Evolutionary conservation across 2,329 filamentous ascomycete genomes (phyloP).

Genomic region (Pestalotiopsis sp.): DNA sequence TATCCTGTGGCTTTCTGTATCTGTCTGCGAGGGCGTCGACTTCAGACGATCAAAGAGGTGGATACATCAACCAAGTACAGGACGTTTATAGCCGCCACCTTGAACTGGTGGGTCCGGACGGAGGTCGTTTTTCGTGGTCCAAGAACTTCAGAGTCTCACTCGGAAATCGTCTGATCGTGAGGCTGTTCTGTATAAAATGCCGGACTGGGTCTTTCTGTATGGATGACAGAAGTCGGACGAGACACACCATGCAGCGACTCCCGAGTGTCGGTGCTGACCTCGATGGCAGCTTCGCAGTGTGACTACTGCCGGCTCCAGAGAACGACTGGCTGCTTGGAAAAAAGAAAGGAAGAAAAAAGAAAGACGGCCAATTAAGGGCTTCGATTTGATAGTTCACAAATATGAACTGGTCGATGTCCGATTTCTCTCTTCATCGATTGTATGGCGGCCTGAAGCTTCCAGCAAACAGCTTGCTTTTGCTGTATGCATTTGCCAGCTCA

Average conservation of each 20-base stretch:
- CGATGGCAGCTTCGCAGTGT: neutral
- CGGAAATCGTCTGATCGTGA: neutral
- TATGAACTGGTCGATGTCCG: neutral
- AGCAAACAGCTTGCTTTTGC: neutral
- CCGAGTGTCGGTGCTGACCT: neutral
- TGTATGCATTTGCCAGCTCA: neutral
- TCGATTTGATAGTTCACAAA: neutral
- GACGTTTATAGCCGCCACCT: too few relatives aligned
- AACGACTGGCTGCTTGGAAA: neutral
- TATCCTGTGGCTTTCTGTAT: neutral
- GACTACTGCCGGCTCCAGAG: neutral
- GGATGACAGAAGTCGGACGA: too few relatives aligned
- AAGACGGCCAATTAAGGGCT: neutral
- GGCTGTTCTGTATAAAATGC: neutral
- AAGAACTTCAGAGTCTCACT: neutral
- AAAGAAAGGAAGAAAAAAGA: neutral
- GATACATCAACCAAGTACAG: too few relatives aligned
- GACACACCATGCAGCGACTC: neutral
- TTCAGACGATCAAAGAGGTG: neutral
- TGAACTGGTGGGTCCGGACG: too few relatives aligned
- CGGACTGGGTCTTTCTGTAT: neutral
- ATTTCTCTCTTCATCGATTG: neutral
- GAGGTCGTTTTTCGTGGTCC: too few relatives aligned
- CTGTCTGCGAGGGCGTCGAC: neutral
- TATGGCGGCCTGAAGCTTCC: neutral